Evolutionary conservation across 345 rosid species (phyloP).

Genomic region (Syzygium oleosum): DNA sequence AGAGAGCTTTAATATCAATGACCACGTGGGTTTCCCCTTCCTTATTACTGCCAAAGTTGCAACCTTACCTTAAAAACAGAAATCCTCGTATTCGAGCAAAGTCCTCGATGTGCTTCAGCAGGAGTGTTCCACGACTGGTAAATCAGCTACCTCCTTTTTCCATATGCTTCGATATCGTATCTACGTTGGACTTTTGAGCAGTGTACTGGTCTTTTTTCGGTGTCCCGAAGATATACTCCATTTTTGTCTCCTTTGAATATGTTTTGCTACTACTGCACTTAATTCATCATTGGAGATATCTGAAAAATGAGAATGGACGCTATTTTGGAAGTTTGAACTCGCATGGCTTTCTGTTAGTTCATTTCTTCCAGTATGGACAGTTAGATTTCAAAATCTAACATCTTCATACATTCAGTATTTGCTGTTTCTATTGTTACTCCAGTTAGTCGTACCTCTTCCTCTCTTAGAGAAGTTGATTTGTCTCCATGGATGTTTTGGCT

Average conservation of each 20-base stretch:
- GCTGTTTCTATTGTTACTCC: neutral
- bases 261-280: neutral
- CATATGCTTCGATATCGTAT: neutral
- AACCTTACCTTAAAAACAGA: constrained; percentile 73
- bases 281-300: neutral
- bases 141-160: constrained; percentile 2
- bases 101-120: constrained; percentile 76
- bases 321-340: neutral
- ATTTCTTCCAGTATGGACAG: neutral
- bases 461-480: neutral
- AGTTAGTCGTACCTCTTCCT: neutral
- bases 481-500: neutral
- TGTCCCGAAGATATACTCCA: neutral
- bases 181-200: neutral
- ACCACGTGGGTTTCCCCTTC: constrained; percentile 61
- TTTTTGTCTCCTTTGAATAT: neutral
- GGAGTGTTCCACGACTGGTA: constrained; percentile 81
- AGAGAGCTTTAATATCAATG: constrained; percentile 71
- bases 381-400: neutral
- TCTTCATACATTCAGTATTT: neutral
- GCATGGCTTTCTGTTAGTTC: neutral
- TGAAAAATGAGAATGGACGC: neutral
- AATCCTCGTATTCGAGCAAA: constrained; percentile 93
- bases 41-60: constrained; percentile 57
- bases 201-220: neutral